Base-by-base conservation (phyloP, 345 rosid species). In the Linum usitatissimum region DNA sequence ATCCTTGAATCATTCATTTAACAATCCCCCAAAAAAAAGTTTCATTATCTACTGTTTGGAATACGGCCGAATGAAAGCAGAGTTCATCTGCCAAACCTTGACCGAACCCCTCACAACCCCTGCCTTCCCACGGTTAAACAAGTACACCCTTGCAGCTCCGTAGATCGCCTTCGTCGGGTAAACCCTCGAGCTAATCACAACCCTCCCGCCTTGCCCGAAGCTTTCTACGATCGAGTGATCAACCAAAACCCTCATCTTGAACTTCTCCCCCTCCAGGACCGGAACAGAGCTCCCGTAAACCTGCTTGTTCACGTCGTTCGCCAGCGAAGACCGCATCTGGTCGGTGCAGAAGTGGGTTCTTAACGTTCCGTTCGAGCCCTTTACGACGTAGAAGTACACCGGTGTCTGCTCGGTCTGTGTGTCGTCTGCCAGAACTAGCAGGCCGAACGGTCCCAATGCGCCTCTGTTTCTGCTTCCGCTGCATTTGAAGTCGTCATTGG, bases 361-460 rank as follows among this genome's bases (percentile, higher is more conserved):
- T 64, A 93, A 74, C 0, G 71, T 77, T 56, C 86, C 84, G 57
- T 83, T 75, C 15, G 19, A 61, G 64, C 84, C 84, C 59, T 84
- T 90, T 4, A 81, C 66, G 7, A 93, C 75, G 20, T 87, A 82
- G 78, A 93, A 93, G 73, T 87, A 87, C 10, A 93, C 94, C 0
- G 97, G 94, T 17, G 99, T 93, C 53, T 80, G 86, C 75, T 93
- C 99, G 0, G 75, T 48, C 30, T 73, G 87, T 58, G 61, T 63
- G 0, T 76, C 68, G 45, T 86, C 88, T 0, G 99, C 87, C 1
- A 93, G 91, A 58, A 90, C 90, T 5, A 83, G 72, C 53, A 93
- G 73, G 51, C 99, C 99, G 31, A 93, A 93, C 3, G 99, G 99
- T 57, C 99, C 99, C 53, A 90, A 59, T 8, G 94, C 84, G 3